These are phyloP conservation scores for Viola pubescens DNA, from an alignment of 441 rosid genomes.

Conservation along the genomic window DNA sequence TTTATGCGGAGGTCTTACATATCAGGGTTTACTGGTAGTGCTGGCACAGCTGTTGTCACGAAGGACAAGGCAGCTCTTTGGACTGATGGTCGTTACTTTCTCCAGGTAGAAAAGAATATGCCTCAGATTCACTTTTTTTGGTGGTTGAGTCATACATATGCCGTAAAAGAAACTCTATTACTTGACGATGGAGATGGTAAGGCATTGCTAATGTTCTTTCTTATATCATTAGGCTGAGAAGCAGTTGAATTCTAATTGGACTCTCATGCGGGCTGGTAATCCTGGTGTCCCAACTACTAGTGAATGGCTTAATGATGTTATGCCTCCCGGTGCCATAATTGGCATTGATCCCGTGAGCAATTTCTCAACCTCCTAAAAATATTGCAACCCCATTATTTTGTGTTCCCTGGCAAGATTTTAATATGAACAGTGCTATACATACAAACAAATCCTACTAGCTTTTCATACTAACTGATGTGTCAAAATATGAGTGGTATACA, in stretches of 20 bases:
- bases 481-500: too few species aligned
- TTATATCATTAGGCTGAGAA: conserved; percentile 64
- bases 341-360: conserved; percentile 92
- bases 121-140: not conserved
- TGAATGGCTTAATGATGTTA: conserved; percentile 84
- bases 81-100: conserved; percentile 98
- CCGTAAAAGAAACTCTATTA: too few species aligned
- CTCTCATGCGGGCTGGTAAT: conserved; percentile 90
- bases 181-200: not conserved
- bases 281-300: conserved; percentile 72
- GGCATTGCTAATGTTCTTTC: conserved; percentile 8
- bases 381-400: not conserved
- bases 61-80: conserved; percentile 91
- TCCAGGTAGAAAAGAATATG: conserved; percentile 53
- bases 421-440: too few species aligned
- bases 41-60: conserved; percentile 86
- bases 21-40: conserved; percentile 93
- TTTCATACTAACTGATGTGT: too few species aligned
- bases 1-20: conserved; percentile 71
- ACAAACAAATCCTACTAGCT: too few species aligned
- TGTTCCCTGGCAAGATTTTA: not conserved
- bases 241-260: conserved; percentile 78
- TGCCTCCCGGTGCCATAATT: conserved; percentile 82
- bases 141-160: too few species aligned
- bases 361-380: conserved; percentile 27